Base-by-base conservation (phyloP, 305 asterid species). In the Fraxinus floribunda region DNA sequence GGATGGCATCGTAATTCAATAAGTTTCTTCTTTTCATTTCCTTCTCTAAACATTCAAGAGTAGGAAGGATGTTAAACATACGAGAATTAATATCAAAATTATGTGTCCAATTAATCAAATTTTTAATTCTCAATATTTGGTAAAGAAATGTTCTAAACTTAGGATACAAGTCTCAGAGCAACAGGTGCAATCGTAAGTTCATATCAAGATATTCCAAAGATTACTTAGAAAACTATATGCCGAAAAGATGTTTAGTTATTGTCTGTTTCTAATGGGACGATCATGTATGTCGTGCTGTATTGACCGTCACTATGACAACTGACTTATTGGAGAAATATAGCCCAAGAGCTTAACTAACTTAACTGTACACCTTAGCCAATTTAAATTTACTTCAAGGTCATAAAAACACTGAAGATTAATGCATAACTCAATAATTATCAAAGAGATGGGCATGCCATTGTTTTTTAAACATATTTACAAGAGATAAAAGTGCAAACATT, bases 1-100 rank as follows among this genome's bases (percentile, higher is more conserved):
- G 72, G 68, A 75, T 20, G 79, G 55, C 46, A 80, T 78, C 20
- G 66, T 29, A 78, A 15, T 32, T 44, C 7, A 24, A 39, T 39
- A 62, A 9, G n/a, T 83, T 81, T 55, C 77, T 75, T 46, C 35
- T 3, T 68, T 84, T 82, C 79, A 46, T 26, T n/a, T 81, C 82
- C 30, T 39, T 52, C 68, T 39, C 30, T 66, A 55, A 68, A 64
- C 70, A 60, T 20, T 60, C 70, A 60, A 41, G 70, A 60, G 70
- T 20, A 60, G 70, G 70, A 18, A 57, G 68, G 26, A 29, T 18
- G 24, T 57, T 2, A 18, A 60, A 18, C 70, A 18, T 20, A 60
- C 64, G 8, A 18, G 68, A 57, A 57, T 20, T 18, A 18, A 57
- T 52, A 41, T 10, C 11, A 13, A 46, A 49, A 49, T 49, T 49